Evolutionary conservation across 306 rosid genomes (phyloP).

Genomic region (Prinsepia uniflora): DNA sequence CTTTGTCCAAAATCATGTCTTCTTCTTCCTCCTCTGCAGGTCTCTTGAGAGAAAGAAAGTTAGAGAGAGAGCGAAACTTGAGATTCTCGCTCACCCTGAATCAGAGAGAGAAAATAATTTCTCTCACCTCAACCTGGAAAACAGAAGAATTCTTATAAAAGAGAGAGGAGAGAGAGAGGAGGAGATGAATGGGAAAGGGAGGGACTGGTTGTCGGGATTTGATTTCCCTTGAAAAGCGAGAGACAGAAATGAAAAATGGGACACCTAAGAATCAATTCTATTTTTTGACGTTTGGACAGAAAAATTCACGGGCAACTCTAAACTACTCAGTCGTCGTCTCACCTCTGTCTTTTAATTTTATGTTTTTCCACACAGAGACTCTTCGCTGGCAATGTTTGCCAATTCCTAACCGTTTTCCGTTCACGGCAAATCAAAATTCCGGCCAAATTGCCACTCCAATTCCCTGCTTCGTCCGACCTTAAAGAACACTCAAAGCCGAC

Average conservation of each 20-base stretch:
- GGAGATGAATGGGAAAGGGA: slow-evolving; percentile 23
- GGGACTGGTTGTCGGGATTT: slow-evolving; percentile 42
- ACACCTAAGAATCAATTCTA: slow-evolving; percentile 28
- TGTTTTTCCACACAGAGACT: slow-evolving; percentile 20
- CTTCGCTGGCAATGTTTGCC: slow-evolving; percentile 40
- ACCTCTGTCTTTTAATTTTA: slow-evolving; percentile 11
- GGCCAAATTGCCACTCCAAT: slow-evolving; percentile 8
- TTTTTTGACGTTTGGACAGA: slow-evolving; percentile 38
- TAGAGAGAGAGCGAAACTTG: slow-evolving; percentile 6
- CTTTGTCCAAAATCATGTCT: slow-evolving; percentile 45
- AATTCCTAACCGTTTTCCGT: slow-evolving; percentile 25
- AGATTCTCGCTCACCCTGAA: slow-evolving; percentile 17
- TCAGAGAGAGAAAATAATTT: slow-evolving; percentile 23
- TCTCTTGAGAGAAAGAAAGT: background rate
- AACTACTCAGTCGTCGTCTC: slow-evolving; percentile 15
- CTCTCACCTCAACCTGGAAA: slow-evolving; percentile 66
- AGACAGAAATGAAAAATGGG: slow-evolving; percentile 31
- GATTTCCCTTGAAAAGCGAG: slow-evolving; percentile 29
- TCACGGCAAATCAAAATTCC: slow-evolving; percentile 15
- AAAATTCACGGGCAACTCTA: slow-evolving; percentile 34
- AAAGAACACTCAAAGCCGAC: slow-evolving; percentile 50
- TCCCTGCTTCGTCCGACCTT: slow-evolving; percentile 25
- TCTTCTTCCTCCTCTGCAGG: background rate
- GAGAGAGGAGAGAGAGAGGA: slow-evolving; percentile 8
- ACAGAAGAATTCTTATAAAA: slow-evolving; percentile 14